A percentile compares a stretch with the other conserved stretches of the same genome.
These are phyloP conservation scores for Debaryomycetaceae sp. DNA, from an alignment of 1,139 yeast species.

Conservation along the genomic window DNA sequence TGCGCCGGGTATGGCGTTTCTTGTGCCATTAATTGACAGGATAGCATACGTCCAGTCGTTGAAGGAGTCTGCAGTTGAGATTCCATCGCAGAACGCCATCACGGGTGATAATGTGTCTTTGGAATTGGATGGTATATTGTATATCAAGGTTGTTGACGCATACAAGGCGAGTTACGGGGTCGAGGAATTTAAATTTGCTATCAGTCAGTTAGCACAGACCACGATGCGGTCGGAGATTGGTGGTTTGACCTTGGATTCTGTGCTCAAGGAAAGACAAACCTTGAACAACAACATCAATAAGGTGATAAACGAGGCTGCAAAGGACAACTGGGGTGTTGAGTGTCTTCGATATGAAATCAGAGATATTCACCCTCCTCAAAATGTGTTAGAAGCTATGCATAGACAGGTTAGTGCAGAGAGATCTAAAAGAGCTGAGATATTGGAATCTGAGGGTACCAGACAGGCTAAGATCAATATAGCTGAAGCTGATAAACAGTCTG, in stretches of 20 bases:
- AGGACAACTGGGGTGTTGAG: constrained; percentile 77
- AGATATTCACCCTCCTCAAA: constrained; percentile 84
- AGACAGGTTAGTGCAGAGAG: constrained; percentile 86
- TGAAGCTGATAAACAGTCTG: constrained; percentile 73
- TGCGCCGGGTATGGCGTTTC: constrained; percentile 73
- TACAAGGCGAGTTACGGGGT: constrained; percentile 87
- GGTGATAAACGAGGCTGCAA: constrained; percentile 83
- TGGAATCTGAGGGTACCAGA: constrained; percentile 82
- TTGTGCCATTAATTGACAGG: constrained; percentile 70
- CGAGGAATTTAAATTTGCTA: constrained; percentile 84
- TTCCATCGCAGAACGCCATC: constrained; percentile 81
- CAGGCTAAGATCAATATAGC: constrained; percentile 78
- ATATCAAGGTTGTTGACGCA: constrained; percentile 74
- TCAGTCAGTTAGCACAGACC: constrained; percentile 83
- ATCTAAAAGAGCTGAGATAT: constrained; percentile 80
- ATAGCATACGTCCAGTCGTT: constrained; percentile 79
- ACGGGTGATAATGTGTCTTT: constrained; percentile 83
- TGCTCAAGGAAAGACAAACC: constrained; percentile 69
- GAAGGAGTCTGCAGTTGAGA: constrained; percentile 80
- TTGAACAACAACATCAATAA: constrained; percentile 70
- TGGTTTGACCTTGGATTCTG: constrained; percentile 73
- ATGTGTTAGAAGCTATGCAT: constrained; percentile 90
- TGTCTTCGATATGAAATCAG: constrained; percentile 84
- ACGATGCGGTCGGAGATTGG: constrained; percentile 91
- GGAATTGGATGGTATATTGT: constrained; percentile 81